A percentile compares a stretch with the other conserved stretches of the same genome.
Conservation (phyloP, 2,329 filamentous ascomycete genomes). For the Capronia americana region DNA sequence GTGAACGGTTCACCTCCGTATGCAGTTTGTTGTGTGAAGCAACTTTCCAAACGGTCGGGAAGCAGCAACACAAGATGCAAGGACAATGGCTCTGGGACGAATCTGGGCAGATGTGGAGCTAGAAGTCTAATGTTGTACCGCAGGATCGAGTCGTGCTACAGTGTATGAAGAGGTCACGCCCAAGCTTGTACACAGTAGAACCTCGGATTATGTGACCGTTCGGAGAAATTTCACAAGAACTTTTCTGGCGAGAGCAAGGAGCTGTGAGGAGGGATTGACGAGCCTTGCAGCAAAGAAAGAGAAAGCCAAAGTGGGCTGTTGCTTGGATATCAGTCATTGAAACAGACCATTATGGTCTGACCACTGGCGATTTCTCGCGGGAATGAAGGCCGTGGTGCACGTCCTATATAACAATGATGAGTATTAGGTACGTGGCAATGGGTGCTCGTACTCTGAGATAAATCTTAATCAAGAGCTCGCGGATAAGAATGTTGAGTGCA, state of each 20-base stretch:
- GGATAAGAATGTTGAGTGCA: neutral
- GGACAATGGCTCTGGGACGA: neutral
- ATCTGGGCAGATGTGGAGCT: neutral
- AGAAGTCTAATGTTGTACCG: neutral
- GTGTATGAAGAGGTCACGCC: neutral
- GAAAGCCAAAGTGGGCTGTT: neutral
- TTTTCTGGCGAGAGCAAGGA: too few relatives aligned
- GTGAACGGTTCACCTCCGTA: neutral
- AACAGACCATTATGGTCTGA: neutral
- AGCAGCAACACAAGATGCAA: neutral
- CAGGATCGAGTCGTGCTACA: neutral
- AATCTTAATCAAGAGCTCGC: neutral
- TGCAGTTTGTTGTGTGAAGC: neutral
- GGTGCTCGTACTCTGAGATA: neutral
- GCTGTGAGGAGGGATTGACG: slow-evolving; percentile 17
- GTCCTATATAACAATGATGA: neutral
- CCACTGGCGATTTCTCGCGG: neutral
- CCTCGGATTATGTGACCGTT: neutral
- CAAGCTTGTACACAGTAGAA: neutral
- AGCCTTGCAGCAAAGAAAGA: slow-evolving; percentile 21
- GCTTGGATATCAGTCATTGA: neutral
- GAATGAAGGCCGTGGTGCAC: neutral
- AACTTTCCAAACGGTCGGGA: neutral
- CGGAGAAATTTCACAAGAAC: neutral
- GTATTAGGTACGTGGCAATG: neutral